These are phyloP conservation scores for Teratosphaeria destructans DNA, from an alignment of 2,329 filamentous ascomycete species.

Conservation along the genomic window DNA sequence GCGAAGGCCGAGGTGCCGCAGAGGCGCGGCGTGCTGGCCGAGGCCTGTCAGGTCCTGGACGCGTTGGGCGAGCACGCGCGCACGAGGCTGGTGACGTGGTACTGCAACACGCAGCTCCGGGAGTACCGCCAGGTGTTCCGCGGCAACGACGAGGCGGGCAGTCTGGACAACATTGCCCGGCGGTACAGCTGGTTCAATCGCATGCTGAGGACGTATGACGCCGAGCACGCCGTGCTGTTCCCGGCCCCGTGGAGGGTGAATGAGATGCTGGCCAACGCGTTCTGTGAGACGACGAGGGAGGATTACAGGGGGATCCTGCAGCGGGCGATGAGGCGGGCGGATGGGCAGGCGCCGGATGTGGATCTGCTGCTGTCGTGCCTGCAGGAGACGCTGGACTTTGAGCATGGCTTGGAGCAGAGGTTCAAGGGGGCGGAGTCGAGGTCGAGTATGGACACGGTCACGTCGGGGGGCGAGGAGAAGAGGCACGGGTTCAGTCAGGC, in stretches of 20 bases:
- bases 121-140: conserved; percentile 95
- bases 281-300: conserved; percentile 90
- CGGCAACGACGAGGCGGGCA: conserved; percentile 92
- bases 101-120: conserved; percentile 90
- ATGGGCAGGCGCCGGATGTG: conserved; percentile 75
- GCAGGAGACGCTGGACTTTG: conserved; percentile 94
- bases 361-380: conserved; percentile 79
- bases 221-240: conserved; percentile 83
- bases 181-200: conserved; percentile 94
- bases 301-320: conserved; percentile 92
- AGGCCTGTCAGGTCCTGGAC: conserved; percentile 91
- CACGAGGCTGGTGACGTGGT: conserved; percentile 80
- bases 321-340: conserved; percentile 67
- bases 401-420: conserved; percentile 76
- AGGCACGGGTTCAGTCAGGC: conserved; percentile 73
- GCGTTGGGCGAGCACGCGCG: conserved; percentile 81
- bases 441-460: conserved; percentile 76
- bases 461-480: conserved; percentile 60
- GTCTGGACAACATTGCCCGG: conserved; percentile 88
- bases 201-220: conserved; percentile 90
- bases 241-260: conserved; percentile 80
- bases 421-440: conserved; percentile 60
- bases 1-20: conserved; percentile 71
- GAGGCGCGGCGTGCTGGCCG: conserved; percentile 61
- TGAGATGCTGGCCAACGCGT: conserved; percentile 79